Percentiles rank a stretch among this genome's conserved stretches.
These are phyloP conservation scores for Coniochaeta hoffmannii DNA, from an alignment of 2,329 filamentous ascomycete species.

Conservation along the genomic window DNA sequence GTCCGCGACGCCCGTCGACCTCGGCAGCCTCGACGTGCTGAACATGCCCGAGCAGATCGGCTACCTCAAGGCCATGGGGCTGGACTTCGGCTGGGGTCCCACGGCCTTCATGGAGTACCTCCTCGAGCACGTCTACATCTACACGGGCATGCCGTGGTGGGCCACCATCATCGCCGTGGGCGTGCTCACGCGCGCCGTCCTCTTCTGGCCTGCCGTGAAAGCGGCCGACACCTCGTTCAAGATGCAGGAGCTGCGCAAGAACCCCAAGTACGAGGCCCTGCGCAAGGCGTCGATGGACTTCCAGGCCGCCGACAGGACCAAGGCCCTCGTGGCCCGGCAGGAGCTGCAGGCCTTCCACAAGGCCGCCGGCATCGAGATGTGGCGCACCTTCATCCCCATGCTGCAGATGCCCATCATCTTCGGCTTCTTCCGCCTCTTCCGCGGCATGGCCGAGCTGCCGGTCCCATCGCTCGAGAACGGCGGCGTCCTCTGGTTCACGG, in stretches of 20 bases:
- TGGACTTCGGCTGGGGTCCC: conserved; percentile 82
- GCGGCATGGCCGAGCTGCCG: conserved; percentile 67
- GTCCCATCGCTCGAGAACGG: conserved; percentile 71
- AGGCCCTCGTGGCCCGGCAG: conserved; percentile 34
- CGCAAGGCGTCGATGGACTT: conserved; percentile 41
- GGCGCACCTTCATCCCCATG: conserved; percentile 46
- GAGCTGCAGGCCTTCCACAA: conserved; percentile 45
- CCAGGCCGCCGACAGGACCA: conserved; percentile 36
- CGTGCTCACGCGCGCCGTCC: conserved; percentile 52
- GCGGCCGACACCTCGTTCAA: conserved; percentile 56
- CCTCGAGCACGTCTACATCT: conserved; percentile 78
- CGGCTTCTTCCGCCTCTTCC: conserved; percentile 72
- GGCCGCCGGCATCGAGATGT: conserved; percentile 44
- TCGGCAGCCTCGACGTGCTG: conserved; percentile 37
- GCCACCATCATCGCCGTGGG: conserved; percentile 61
- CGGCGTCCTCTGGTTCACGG: conserved; percentile 68
- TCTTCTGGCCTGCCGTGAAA: conserved; percentile 59
- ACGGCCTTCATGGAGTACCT: conserved; percentile 66
- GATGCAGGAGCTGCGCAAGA: conserved; percentile 48
- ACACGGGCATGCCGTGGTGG: conserved; percentile 73
- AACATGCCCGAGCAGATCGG: conserved; percentile 69
- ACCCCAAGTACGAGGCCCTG: conserved; percentile 43
- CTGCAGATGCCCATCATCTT: conserved; percentile 62
- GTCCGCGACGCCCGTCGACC: conserved; percentile 16
- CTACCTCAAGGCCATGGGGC: conserved; percentile 72